These are phyloP conservation scores for Turnera subulata DNA, from an alignment of 345 rosid species.

Conservation along the genomic window DNA sequence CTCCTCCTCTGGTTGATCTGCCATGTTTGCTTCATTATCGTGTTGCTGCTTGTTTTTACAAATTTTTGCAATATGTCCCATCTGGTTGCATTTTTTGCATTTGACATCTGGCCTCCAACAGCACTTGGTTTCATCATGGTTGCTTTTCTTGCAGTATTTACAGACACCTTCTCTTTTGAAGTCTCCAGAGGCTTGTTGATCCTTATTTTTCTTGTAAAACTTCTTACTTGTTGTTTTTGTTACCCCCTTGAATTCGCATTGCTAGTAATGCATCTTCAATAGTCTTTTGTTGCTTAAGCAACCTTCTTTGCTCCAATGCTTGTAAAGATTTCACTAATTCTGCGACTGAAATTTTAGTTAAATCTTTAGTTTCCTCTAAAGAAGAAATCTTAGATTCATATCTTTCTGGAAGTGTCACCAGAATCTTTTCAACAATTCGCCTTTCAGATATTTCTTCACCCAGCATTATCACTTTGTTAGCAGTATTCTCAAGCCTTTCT, in stretches of 20 bases:
- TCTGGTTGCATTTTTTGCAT: neutral
- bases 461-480: neutral
- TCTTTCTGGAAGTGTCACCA: too few relatives aligned
- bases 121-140: neutral
- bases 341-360: neutral
- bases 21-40: neutral
- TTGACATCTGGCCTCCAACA: too few relatives aligned
- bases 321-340: neutral
- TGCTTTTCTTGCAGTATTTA: neutral
- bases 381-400: neutral
- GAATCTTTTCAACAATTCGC: too few relatives aligned
- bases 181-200: too few relatives aligned
- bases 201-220: too few relatives aligned
- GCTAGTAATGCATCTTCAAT: neutral
- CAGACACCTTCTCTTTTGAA: too few relatives aligned
- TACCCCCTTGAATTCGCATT: neutral
- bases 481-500: neutral
- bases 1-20: neutral
- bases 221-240: neutral
- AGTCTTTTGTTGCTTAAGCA: neutral
- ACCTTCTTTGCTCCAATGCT: neutral
- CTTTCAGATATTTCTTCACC: too few relatives aligned
- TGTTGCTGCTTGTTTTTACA: neutral
- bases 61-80: neutral
- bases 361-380: neutral